phyloP scores from a whole-genome alignment of 371 early-diverging fungal genomes.

The Lichtheimia ramosa region DNA sequence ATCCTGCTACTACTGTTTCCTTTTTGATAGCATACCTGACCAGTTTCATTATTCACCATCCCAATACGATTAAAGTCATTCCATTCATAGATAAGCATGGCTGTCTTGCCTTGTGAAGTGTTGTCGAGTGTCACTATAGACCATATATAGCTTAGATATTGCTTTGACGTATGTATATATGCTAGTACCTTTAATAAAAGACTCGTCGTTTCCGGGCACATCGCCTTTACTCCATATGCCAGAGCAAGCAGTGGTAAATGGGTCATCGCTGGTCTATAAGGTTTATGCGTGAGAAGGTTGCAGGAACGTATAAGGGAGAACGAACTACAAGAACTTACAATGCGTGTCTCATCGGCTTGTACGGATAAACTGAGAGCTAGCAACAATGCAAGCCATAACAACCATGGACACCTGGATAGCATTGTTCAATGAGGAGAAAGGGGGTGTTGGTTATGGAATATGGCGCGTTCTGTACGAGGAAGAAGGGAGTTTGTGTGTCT shows the following conservation, averaged over 20 bases:
- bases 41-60: slow-evolving; percentile 23
- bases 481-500: too few relatives aligned
- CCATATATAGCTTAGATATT: too few relatives aligned
- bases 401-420: neutral
- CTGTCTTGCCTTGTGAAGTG: slow-evolving; percentile 43
- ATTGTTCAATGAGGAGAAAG: neutral
- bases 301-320: neutral
- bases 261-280: slow-evolving; percentile 39
- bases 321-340: neutral
- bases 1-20: too few relatives aligned
- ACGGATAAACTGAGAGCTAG: neutral
- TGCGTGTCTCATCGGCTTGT: slow-evolving; percentile 12
- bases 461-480: too few relatives aligned
- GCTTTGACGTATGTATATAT: too few relatives aligned
- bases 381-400: slow-evolving; percentile 5
- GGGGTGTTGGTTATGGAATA: too few relatives aligned
- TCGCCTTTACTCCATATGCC: slow-evolving; percentile 49
- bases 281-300: neutral
- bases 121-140: slow-evolving; percentile 44
- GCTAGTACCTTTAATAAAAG: slow-evolving; percentile 44
- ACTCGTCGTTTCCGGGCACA: slow-evolving; percentile 45
- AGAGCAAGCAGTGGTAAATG: slow-evolving; percentile 48
- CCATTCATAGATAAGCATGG: slow-evolving; percentile 60
- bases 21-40: slow-evolving; percentile 19
- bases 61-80: slow-evolving; percentile 53